Base-by-base conservation (phyloP, 116 monocot species). In the Phalaenopsis hybrid region DNA sequence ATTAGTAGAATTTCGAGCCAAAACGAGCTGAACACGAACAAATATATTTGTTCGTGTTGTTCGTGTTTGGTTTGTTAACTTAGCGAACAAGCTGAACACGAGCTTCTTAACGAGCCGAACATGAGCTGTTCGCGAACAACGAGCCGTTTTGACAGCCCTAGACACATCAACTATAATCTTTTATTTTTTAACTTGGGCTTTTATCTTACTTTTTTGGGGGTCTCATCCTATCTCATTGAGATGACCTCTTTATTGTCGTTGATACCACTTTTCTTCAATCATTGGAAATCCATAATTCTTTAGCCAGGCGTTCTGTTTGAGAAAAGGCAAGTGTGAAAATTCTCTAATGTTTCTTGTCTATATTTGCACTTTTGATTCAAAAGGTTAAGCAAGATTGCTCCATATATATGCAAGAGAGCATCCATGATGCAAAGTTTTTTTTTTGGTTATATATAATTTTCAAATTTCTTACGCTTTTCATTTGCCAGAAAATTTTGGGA, bases 401-500 rank as follows among this genome's bases (percentile, higher is more conserved):
- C 73, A 73, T 73, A 69, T 23, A 28, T 69, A 12, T 68, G 8
- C 68, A 68, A 16, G 28, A 31, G 9, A 72, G 37, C 37, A 23
- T 33, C 72, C 4, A 12, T 41, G 72, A 16, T 72, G 72, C 37
- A 41, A 72, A 72, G 4, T 34, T 37, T 13, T 72, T 34, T 37
- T 34, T 33, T 72, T 72, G 72, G 37, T 37, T 25, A 72, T 72
- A 37, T 72, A 34, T 72, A 37, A 25, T 12, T 34, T 41, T 72
- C 16, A 13, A 16, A 5, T 0, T 72, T 11, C 37, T 72, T 12
- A 72, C 4, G 8, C 31, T 72, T 72, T 72, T 72, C 37, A 37
- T 72, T 72, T 72, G 72, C 72, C 72, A 25, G 34, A 34, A 72
- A 37, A 12, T 72, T 72, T 46, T 75, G 45, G 45, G 46, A n/a